phyloP scores from a whole-genome alignment of 805 yeast genomes.

The Candida broadrunensis region DNA sequence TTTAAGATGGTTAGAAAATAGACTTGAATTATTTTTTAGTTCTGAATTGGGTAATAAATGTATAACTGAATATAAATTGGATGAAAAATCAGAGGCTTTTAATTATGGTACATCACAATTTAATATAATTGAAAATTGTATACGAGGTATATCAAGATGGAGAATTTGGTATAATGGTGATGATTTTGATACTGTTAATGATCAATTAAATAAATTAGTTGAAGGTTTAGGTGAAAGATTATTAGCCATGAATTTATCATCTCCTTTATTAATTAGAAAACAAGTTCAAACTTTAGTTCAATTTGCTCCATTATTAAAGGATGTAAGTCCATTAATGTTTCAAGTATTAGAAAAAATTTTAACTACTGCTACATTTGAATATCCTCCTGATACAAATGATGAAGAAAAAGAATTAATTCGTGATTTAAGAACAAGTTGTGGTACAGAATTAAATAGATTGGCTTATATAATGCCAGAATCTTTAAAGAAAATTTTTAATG shows the following conservation, averaged over 20 bases:
- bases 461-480: constrained; percentile 95
- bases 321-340: constrained; percentile 71
- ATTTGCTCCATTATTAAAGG: constrained; percentile 86
- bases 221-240: constrained; percentile 73
- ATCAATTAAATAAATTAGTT: constrained; percentile 49
- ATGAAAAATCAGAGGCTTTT: constrained; percentile 62
- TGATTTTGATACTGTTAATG: constrained; percentile 51
- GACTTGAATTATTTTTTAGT: constrained; percentile 70
- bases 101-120: constrained; percentile 79
- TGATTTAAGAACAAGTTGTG: constrained; percentile 87
- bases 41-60: constrained; percentile 67
- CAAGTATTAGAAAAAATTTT: constrained; percentile 79
- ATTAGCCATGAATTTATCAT: constrained; percentile 69
- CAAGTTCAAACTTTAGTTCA: constrained; percentile 91
- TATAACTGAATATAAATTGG: constrained; percentile 51
- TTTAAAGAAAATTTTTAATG: constrained; percentile 73
- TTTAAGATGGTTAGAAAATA: constrained; percentile 72
- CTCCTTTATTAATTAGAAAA: constrained; percentile 78
- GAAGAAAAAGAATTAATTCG: constrained; percentile 78
- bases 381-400: constrained; percentile 63
- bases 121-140: constrained; percentile 81
- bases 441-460: constrained; percentile 89
- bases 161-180: constrained; percentile 78
- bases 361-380: constrained; percentile 80
- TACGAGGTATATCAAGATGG: constrained; percentile 95